Evolutionary conservation across 129 eudicot species (phyloP).

Genomic region (Pseudognaphalium luteoalbum): DNA sequence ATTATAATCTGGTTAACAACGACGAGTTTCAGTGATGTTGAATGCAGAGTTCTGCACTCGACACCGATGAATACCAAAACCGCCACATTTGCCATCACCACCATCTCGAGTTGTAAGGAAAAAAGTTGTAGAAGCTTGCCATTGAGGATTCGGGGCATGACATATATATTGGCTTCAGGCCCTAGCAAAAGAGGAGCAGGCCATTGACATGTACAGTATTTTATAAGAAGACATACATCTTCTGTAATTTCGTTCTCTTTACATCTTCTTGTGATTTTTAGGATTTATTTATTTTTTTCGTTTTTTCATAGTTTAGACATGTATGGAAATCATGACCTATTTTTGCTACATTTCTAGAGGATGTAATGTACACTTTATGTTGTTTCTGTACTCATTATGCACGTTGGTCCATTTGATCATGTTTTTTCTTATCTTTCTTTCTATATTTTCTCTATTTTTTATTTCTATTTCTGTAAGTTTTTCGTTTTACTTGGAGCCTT

Average conservation of each 20-base stretch:
- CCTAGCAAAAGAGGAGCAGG: conserved; percentile 28
- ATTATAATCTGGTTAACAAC: neutral
- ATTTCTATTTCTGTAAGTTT: too few species aligned
- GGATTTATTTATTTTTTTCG: neutral
- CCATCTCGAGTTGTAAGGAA: neutral
- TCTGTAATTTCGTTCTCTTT: too few species aligned
- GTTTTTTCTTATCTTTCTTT: too few species aligned
- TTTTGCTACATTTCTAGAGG: neutral
- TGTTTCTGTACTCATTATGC: neutral
- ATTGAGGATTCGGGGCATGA: neutral
- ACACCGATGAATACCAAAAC: neutral
- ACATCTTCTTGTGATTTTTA: neutral
- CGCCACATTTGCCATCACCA: neutral
- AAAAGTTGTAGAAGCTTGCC: neutral
- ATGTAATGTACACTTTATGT: neutral
- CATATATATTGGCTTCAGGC: conserved; percentile 14
- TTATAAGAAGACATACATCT: neutral
- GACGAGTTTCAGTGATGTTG: neutral
- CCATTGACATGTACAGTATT: neutral
- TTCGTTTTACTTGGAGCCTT: too few species aligned
- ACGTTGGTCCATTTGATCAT: neutral
- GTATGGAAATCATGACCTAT: neutral
- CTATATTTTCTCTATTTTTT: too few species aligned
- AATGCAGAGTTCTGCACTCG: neutral
- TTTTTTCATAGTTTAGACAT: neutral